Base-by-base conservation (phyloP, 495 filamentous ascomycete species). In the Penicillium roqueforti region DNA sequence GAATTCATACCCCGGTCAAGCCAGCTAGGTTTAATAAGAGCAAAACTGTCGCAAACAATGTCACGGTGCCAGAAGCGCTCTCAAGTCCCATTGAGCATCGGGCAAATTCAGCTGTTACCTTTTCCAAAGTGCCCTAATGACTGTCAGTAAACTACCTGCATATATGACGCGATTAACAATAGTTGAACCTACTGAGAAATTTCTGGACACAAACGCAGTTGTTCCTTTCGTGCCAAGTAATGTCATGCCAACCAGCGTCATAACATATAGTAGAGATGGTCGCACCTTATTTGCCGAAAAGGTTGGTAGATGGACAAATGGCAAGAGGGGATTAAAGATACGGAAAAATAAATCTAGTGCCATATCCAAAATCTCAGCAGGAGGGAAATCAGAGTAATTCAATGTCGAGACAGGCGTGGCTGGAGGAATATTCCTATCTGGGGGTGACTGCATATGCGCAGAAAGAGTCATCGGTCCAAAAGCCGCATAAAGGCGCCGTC, bases 291-390 rank as follows among this genome's bases (percentile, higher is more conserved):
- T 77, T 1, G 77, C 76, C 18, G 68, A 75, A 53, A 80, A 81
- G 1, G 77, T 77, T 6, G 78, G 75, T 5, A 75, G 62, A 57
- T 81, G 78, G 6, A 81, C 69, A 58, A 79, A 77, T 1, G 76
- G 77, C n/a, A 80, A 64, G 13, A 78, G 66, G 4, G 76, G 74
- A 51, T 79, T 74, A 49, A 78, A 80, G 8, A 73, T 72, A 39
- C 75, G 72, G 50, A 81, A 76, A 51, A 73, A 81, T 16, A 78
- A 59, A 45, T 81, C 78, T n/a, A 81, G 64, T n/a, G 75, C 75
- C 68, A 79, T 78, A 56, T 81, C 77, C n/a, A 81, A 60, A n/a
- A 79, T 71, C 52, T 80, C 77, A 7, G 75, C 72, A 6, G 76
- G 75, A 44, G 78, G 78, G 34, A 80, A 81, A 19, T 58, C 67